Conservation (phyloP, 2,329 filamentous ascomycete species). For the Amylocarpus encephaloides region DNA sequence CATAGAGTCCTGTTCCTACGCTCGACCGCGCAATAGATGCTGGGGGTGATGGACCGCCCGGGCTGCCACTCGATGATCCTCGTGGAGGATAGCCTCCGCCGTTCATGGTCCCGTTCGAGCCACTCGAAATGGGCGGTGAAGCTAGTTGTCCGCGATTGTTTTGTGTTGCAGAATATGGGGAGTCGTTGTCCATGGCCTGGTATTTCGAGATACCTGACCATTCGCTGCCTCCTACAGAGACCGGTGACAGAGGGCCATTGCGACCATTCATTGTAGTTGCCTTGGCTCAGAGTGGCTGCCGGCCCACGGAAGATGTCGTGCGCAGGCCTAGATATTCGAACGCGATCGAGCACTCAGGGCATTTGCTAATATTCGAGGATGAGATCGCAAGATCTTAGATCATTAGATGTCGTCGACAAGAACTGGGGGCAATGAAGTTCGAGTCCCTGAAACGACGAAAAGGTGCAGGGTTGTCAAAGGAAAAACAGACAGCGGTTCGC, state of each 20-base stretch:
- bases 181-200: slow-evolving; percentile 36
- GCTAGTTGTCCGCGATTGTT: slow-evolving; percentile 53
- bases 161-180: slow-evolving; percentile 42
- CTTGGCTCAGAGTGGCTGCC: slow-evolving; percentile 16
- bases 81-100: slow-evolving; percentile 48
- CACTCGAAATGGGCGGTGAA: slow-evolving; percentile 64
- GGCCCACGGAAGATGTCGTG: slow-evolving; percentile 7
- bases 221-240: slow-evolving; percentile 76
- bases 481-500: slow-evolving; percentile 14
- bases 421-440: background rate
- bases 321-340: slow-evolving; percentile 13
- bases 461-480: slow-evolving; percentile 23
- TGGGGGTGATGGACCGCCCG: slow-evolving; percentile 72
- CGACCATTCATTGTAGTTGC: slow-evolving; percentile 57
- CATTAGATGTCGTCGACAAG: slow-evolving; percentile 7
- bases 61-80: slow-evolving; percentile 39
- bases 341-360: slow-evolving; percentile 13
- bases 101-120: slow-evolving; percentile 56
- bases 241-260: slow-evolving; percentile 73
- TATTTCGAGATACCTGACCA: slow-evolving; percentile 69
- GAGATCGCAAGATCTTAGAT: slow-evolving; percentile 5
- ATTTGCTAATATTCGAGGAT: slow-evolving; percentile 9
- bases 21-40: slow-evolving; percentile 83
- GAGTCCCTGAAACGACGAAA: slow-evolving; percentile 13
- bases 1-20: slow-evolving; percentile 66